Base-by-base conservation (phyloP, 768 basidiomycete genomes). In the Symmetrospora coprosmae region DNA sequence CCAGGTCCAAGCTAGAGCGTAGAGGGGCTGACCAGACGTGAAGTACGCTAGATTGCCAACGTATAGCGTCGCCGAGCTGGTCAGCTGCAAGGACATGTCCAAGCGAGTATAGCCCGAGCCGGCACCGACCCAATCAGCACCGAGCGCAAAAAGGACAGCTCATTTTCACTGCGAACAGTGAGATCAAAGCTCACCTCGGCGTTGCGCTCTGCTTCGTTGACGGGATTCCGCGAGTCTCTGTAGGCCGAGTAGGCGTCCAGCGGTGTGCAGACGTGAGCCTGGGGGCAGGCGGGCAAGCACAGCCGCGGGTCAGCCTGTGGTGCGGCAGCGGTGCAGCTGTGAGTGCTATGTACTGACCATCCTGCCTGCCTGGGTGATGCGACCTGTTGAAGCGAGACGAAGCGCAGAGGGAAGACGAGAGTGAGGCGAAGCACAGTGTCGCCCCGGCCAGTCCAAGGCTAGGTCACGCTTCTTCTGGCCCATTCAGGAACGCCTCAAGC, bases 211-310 rank as follows among this genome's bases (percentile, higher is more conserved):
- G 23, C 9, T 21, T n/a, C 23, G 35, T 38, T 46, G 38, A 33
- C 50, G 33, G 46, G 27, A 45, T 4, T 65, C 69, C 91, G 86
- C 14, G 87, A 91, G 74, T 99, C 92, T 72, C 90, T 88, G 75
- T 99, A 99, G 72, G 89, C 88, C 4, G 90, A 94, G 45, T 90
- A 91, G 72, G 88, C 85, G 75, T 96, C 92, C 66, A 96, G 78
- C 33, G 84, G 73, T 28, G 78, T 70, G 46, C 92, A 83, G 67
- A 92, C 83, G 76, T 91, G 84, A 40, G 90, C 82, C 89, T 53
- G 37, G 21, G 25, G 6, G 23, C 25, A 27, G 4, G n/a, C n/a
- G n/a, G n/a, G n/a, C n/a, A n/a, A n/a, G n/a, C n/a, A 39, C 25
- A 30, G 35, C 3, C 9, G 27, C 45, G 49, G 9, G 49, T 50